Evolutionary conservation across 768 basidiomycete genomes (phyloP), one percentile per base, ranked within the genome.

Genomic region (Pleurotus salmoneostramineus): DNA sequence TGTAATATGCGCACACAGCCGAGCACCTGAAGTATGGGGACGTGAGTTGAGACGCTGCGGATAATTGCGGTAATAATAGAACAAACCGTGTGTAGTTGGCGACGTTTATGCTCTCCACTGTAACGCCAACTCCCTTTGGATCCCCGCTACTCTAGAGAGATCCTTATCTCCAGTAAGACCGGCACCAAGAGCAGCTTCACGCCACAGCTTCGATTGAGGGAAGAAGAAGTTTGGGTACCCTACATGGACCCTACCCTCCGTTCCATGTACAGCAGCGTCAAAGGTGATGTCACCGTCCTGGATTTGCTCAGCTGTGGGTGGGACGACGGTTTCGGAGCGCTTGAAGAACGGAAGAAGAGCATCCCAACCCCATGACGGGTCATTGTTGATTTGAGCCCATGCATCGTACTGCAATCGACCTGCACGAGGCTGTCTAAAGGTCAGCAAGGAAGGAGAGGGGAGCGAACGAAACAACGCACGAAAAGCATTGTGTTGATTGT

Each of bases 281-380:
- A 60, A 71, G 3, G 40, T 43, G 11, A 61, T 50, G 2, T 63
- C 70, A 14, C 71, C 72, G 15, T 62, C 62, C 6, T 61, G 56
- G 5, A 54, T 37, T 47, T 74, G 73, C 21, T 64, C 62, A 3
- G 61, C 60, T 40, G 68, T 69, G 0, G 86, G 84, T 0, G 80
- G 73, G 0, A 79, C 79, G 67, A 82, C 85, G 27, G 72, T 76
- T 65, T 89, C 87, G n/a, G 81, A 72, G 59, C 75, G 73, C 62
- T 77, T 76, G 72, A 82, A 80, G 61, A 68, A 74, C 1, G 70
- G 70, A 54, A 77, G 74, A 47, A 82, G 62, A 21, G 62, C 66
- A 47, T 77, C 69, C 80, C 80, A 82, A 1, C 65, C 66, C 68
- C 71, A 72, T 31, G 57, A 58, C 6, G 61, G 57, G 43, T 69